Base-by-base conservation (phyloP, 164 flowering plant species). In the Paratinospora sagittata region DNA sequence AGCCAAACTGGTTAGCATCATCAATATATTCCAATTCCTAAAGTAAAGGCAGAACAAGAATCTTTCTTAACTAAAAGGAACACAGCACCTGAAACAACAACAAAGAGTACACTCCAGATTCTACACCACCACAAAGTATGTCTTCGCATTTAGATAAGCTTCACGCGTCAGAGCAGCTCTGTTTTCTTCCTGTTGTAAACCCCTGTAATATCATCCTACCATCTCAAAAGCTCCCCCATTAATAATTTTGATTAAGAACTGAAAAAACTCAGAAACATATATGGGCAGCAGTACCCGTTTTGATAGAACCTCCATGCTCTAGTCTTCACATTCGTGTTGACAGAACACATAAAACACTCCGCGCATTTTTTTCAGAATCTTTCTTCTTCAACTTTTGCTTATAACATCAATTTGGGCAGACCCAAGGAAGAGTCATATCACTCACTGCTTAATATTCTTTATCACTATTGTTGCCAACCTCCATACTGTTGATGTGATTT, bases 401-500 rank as follows among this genome's bases (percentile, higher is more conserved):
- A 55, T 55, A 55, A 21, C 4, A 30, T n/a, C 61, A 9, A 55
- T 55, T 55, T 23, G 10, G 2, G 24, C 8, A 8, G 24, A 21
- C 61, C 9, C 61, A 4, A 55, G 1, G 19, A n/a, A 47, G 55
- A 12, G 8, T 30, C 34, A 30, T 4, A n/a, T 30, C 34, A 30
- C 1, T 19, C 23, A 55, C 1, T n/a, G 10, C 19, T 55, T 16
- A 43, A 6, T 17, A 55, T 16, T 21, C 61, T 55, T 37, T 8
- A 4, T 30, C 63, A 37, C 77, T 72, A 85, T 71, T 89, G 96
- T 73, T 83, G 94, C 97, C 98, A 92, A 43, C 87, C n/a, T n/a
- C n/a, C 37, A 74, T 91, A 88, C 69, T 85, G 96, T 68, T 86
- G 98, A 76, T 89, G 87, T 9, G 92, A 84, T 61, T 82, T 90